Base-by-base conservation (phyloP, 768 basidiomycete species). In the Pleurotus pulmonarius region DNA sequence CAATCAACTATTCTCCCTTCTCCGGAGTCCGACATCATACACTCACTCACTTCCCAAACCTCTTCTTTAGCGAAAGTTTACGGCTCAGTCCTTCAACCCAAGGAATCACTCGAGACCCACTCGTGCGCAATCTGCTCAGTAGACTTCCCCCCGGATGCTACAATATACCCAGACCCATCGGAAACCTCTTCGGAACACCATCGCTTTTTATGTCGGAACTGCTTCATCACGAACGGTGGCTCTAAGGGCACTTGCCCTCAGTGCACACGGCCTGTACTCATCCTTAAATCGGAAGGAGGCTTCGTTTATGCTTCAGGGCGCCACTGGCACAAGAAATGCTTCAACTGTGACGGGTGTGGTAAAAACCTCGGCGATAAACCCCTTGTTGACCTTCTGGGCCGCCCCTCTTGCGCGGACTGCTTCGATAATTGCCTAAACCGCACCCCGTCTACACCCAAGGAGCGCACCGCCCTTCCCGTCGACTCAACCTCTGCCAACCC, bases 281-380 rank as follows among this genome's bases (percentile, higher is more conserved):
- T 83, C 16, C 73, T 92, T 43, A 90, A 86, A 65, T 78, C 81
- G 3, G 91, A 93, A 69, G 92, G 92, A 2, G 83, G 82, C 3
- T 92, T 87, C 60, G 76, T 94, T 43, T 85, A 92, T 65, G 83
- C 82, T 4, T 79, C 80, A 4, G 83, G 82, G 43, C 79, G 79
- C 44, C 81, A 85, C 60, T 94, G 92, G 91, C 92, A 94, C 65
- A 90, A 87, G 68, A 77, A 74, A 46, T 94, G 92, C 67, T 94
- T 92, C 71, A 76, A 75, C 59, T 94, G 92, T 64, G 75, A 79
- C 13, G 84, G 82, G 4, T 94, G 92, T 65, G 77, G 73, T 67
- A 88, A 83, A 70, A 80, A 85, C 59, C 85, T 93, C 29, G 86
- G 89, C 6, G 80, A 87, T 60, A 72, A 72, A 1, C 92, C 92